Evolutionary conservation across 306 rosid species (phyloP), one percentile per base, ranked within the genome.

Genomic region (Quercus suber): DNA sequence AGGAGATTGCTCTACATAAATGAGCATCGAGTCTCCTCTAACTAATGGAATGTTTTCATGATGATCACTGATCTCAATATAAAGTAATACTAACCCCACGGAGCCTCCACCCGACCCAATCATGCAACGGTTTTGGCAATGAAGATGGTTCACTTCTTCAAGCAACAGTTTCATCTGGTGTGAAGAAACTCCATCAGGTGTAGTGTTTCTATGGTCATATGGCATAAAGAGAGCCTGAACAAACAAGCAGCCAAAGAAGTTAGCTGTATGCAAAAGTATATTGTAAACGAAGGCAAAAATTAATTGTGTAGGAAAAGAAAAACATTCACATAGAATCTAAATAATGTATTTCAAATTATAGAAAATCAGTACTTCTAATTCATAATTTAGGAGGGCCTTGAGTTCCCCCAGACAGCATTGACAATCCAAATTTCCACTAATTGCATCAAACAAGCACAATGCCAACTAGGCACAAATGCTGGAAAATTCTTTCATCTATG

Each of bases 101-200:
- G 98, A 96, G 74, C 93, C 98, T 10, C 99, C 98, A 71, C 99
- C 99, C 27, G 98, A 96, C n/a, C 98, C 99, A 81, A 86, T 85
- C 90, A 82, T 86, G 89, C 99, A 96, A 49, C 88, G 94, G 23
- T 81, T 72, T 61, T 90, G 87, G 89, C 91, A 93, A 88, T 96
- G 97, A 74, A 84, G 94, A 56, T 49, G 73, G 84, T 91, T 93
- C 83, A 96, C 86, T 83, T 93, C 88, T 86, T 93, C 89, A 82
- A 96, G 98, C 90, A 96, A 74, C 30, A 82, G 79, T 77, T 89
- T 93, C 98, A 96, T 93, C 79, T 58, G 90, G 67, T 88, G 87
- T n/a, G 87, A 78, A 57, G 86, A 83, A 77, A 81, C 67, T 80
- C 98, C 98, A 70, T 76, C 90, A 35, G 96, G 99, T 23, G 96